phyloP scores from a whole-genome alignment of 192 early-diverging fungal species.

The Podila epigama region DNA sequence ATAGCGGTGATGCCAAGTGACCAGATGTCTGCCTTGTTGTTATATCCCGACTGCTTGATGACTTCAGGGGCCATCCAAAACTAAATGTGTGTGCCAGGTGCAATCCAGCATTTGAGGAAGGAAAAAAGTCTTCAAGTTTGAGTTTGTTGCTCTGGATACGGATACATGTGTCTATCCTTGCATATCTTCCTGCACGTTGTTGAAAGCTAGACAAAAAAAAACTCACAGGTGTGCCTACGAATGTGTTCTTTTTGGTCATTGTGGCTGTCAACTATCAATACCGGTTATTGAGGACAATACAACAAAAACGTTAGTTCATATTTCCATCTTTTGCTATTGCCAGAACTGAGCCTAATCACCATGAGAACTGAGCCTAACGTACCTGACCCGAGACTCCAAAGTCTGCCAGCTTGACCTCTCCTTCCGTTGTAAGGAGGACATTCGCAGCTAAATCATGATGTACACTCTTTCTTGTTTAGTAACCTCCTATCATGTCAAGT shows the following conservation, averaged over 20 bases:
- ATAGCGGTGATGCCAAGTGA: conserved; percentile 96
- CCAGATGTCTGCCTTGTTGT: conserved; percentile 99
- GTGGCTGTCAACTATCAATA: conserved; percentile 83
- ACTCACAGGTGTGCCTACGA: conserved; percentile 93
- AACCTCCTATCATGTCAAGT: no score
- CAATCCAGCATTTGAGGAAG: no score
- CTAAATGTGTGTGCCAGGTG: conserved; percentile 16
- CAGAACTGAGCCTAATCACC: background rate
- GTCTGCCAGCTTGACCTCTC: conserved; percentile 93
- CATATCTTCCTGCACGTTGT: no score
- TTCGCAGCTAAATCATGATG: conserved; percentile 87
- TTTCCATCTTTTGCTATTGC: no score
- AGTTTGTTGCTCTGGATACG: background rate
- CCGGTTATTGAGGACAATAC: no score
- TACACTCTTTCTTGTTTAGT: no score
- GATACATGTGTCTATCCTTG: background rate
- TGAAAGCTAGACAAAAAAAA: no score
- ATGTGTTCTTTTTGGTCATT: conserved; percentile 94
- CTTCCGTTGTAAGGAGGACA: conserved; percentile 74
- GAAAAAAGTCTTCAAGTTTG: no score
- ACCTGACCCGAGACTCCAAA: conserved; percentile 98
- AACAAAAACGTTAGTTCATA: no score
- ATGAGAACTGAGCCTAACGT: background rate
- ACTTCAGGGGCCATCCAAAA: conserved; percentile 97
- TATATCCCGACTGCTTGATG: conserved; percentile 93